Evolutionary conservation across 371 early-diverging fungal species (phyloP), one percentile per base, ranked within the genome.

Genomic region (Apophysomyces trapeziformis): DNA sequence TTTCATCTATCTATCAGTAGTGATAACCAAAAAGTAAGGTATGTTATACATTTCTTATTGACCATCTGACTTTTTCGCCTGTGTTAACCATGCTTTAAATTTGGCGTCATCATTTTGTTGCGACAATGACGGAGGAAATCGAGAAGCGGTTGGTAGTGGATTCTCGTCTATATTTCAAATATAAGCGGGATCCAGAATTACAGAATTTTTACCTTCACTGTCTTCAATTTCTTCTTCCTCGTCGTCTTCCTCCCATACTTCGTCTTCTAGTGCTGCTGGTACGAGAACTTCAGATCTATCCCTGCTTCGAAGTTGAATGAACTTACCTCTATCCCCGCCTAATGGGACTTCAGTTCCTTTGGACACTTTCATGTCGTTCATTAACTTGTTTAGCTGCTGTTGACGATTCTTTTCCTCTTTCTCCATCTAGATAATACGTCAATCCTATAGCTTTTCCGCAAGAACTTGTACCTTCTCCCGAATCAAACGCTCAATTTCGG

Each of bases 401-500:
- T 85, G 75, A 26, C 78, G 73, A 14, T 71, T 71, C 67, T 79
- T 76, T 44, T 78, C 82, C 68, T 84, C 79, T 43, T 73, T 73
- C 46, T 76, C 81, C 71, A 76, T 71, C 72, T 73, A 66, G 60
- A 16, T 0, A 45, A 47, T 65, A 67, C 69, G 70, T 39, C 73
- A 70, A 60, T 81, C 77, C 16, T 61, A 66, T 43, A 68, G 74
- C 66, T 75, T 13, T 32, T 60, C 35, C 39, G 5, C 7, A 57
- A 4, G 41, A 13, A 41, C 4, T 58, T 45, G 59, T 69, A 63
- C 78, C 82, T 89, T 90, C 71, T 88, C 83, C 39, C 82, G 77
- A 32, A 91, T 78, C 75, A 89, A 77, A 56, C 85, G 80, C 68
- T 94, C 89, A 39, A 96, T 82, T 56, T 88, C 88, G 7, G 95